Evolutionary conservation across 2,329 filamentous ascomycete genomes (phyloP), one percentile per base, ranked within the genome.

Genomic region (Stachybotrys echinatus): DNA sequence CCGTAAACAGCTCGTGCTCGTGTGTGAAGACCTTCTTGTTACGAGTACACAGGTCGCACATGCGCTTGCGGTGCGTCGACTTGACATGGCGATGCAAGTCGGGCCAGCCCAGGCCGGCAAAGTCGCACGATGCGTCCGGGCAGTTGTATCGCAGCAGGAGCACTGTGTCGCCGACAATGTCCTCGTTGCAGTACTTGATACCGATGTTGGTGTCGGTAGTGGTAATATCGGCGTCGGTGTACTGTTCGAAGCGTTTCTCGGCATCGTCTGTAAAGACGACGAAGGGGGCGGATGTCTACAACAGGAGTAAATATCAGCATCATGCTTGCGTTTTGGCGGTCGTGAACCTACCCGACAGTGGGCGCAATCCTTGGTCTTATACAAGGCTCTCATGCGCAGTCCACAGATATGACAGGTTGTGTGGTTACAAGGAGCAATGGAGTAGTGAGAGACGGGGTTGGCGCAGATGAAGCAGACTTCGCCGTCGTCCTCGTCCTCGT

Each of bases 1-100:
- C 80, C 1, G 88, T 87, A 66, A 96, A 97, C 1, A 99, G 78
- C 55, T 95, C 89, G 65, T 99, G 94, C 69, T 99, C 94, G 70
- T 99, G 94, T 1, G 94, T 96, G 61, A 99, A 99, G 31, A 96
- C 91, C 64, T 96, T 96, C 72, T 99, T 99, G 74, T 96, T 92
- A 52, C 91, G 78, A 6, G 92, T 80, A 69, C 92, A 96, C 12
- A 96, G 76, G 67, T 96, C 90, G 68, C 88, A 95, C 86, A 95
- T 92, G 65, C 88, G 85, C 72, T 92, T 95, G 55, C 85, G 79
- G 72, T 99, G 94, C 51, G 80, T 81, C 48, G 76, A 82, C 63
- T 87, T 88, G 50, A 96, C 92, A 74, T 99, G 90, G 58, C 91
- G 73, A 57, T 80, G 77, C 48, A 80, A 65, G 54, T 80, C 76